phyloP scores from a whole-genome alignment of 1,139 yeast species.

The Diutina catenulata region DNA sequence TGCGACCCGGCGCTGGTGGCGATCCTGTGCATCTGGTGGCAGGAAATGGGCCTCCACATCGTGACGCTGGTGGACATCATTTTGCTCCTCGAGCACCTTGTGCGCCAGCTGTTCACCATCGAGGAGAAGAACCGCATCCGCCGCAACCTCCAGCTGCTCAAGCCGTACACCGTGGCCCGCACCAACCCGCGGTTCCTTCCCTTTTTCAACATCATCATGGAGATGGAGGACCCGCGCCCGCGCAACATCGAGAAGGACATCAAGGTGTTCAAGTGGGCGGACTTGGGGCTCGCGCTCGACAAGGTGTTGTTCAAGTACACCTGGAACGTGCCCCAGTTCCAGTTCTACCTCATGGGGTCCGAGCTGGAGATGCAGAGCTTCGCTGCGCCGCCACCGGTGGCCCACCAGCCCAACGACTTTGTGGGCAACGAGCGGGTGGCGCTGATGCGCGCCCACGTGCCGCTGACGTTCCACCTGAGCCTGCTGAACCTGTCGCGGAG shows the following conservation, averaged over 20 bases:
- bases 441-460: neutral
- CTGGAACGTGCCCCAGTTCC: conserved; percentile 2
- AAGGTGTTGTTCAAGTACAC: conserved; percentile 53
- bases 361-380: neutral
- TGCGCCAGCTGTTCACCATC: conserved; percentile 45
- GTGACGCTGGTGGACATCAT: conserved; percentile 63
- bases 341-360: neutral
- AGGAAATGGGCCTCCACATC: conserved; percentile 35
- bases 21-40: conserved; percentile 44
- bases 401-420: neutral
- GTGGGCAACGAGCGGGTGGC: neutral
- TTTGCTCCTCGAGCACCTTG: conserved; percentile 43
- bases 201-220: conserved; percentile 52
- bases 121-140: conserved; percentile 64
- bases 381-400: neutral
- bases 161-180: conserved; percentile 50
- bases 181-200: conserved; percentile 29
- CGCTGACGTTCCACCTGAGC: too few relatives aligned
- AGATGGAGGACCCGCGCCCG: conserved; percentile 56
- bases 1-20: neutral
- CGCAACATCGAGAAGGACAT: conserved; percentile 64
- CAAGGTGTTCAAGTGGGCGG: conserved; percentile 54
- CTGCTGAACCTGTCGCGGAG: neutral
- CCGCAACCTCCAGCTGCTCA: conserved; percentile 53
- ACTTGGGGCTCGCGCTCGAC: conserved; percentile 39